phyloP scores from a whole-genome alignment of 2,329 filamentous ascomycete species.

The Remersonia thermophila region DNA sequence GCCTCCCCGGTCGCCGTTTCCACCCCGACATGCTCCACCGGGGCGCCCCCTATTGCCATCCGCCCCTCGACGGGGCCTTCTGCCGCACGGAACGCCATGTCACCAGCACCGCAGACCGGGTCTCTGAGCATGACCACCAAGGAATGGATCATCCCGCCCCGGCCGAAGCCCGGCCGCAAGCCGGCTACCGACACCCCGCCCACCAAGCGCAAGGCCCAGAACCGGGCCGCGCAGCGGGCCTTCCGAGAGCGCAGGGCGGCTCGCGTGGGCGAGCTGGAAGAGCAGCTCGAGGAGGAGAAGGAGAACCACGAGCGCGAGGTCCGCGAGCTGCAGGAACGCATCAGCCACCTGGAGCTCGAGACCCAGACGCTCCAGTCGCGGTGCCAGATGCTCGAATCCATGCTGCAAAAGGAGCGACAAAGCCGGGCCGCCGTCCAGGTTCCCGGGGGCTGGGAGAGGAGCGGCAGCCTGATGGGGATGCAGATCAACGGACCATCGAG shows the following conservation, averaged over 20 bases:
- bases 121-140: slow-evolving; percentile 54
- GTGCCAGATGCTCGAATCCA: slow-evolving; percentile 50
- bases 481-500: slow-evolving; percentile 5
- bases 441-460: slow-evolving; percentile 10
- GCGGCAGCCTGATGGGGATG: slow-evolving; percentile 1
- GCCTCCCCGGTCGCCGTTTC: slow-evolving; percentile 14
- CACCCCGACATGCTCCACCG: slow-evolving; percentile 11
- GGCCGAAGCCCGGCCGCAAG: slow-evolving; percentile 84
- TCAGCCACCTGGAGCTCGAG: slow-evolving; percentile 49
- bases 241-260: slow-evolving; percentile 82
- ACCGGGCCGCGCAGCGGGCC: slow-evolving; percentile 78
- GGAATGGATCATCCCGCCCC: slow-evolving; percentile 75
- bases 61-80: slow-evolving; percentile 1
- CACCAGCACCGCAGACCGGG: slow-evolving; percentile 25
- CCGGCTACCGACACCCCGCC: slow-evolving; percentile 85
- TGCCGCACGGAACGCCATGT: too few relatives aligned
- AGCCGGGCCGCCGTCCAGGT: slow-evolving; percentile 22
- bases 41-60: slow-evolving; percentile 16
- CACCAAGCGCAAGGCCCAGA: slow-evolving; percentile 89
- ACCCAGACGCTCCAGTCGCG: slow-evolving; percentile 52
- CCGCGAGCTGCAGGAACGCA: slow-evolving; percentile 43
- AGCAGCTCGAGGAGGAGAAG: slow-evolving; percentile 50
- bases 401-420: slow-evolving; percentile 46
- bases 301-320: slow-evolving; percentile 45
- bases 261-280: slow-evolving; percentile 64